These are phyloP conservation scores for Acacia melanoxylon DNA, from an alignment of 306 rosid species.

Conservation along the genomic window DNA sequence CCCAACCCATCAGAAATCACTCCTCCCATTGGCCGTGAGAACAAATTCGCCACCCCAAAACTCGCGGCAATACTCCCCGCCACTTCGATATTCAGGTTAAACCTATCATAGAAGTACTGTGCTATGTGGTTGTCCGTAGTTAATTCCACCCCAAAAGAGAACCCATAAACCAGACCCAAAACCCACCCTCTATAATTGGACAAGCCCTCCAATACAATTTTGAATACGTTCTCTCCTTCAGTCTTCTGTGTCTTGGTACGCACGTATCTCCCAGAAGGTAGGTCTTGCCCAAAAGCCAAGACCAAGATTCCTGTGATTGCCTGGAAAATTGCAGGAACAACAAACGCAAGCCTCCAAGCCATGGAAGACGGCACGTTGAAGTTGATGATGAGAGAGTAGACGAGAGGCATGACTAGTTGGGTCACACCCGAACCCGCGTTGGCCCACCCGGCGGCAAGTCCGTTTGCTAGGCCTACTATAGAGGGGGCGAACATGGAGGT, in stretches of 20 bases:
- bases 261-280: conserved; percentile 24
- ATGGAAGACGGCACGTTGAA: conserved; percentile 39
- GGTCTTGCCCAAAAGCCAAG: conserved; percentile 50
- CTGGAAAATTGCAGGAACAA: conserved; percentile 51
- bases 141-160: conserved; percentile 55
- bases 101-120: conserved; percentile 55
- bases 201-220: conserved; percentile 32
- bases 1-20: conserved; percentile 53
- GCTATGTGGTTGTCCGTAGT: conserved; percentile 60
- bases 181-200: conserved; percentile 63
- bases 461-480: conserved; percentile 61
- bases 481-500: conserved; percentile 55
- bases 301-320: conserved; percentile 41
- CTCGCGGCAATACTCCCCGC: conserved; percentile 61
- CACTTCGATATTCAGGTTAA: conserved; percentile 40
- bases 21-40: conserved; percentile 61
- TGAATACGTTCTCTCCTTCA: background rate
- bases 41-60: conserved; percentile 57
- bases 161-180: conserved; percentile 45
- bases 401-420: conserved; percentile 56
- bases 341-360: conserved; percentile 53
- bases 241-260: background rate
- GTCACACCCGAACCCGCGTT: conserved; percentile 58
- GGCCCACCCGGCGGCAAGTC: conserved; percentile 69
- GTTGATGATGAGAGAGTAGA: conserved; percentile 39